Percentiles rank a stretch among this genome's conserved stretches.
Conservation (phyloP, 1,284 basidiomycete genomes). For the Mycena sp. region DNA sequence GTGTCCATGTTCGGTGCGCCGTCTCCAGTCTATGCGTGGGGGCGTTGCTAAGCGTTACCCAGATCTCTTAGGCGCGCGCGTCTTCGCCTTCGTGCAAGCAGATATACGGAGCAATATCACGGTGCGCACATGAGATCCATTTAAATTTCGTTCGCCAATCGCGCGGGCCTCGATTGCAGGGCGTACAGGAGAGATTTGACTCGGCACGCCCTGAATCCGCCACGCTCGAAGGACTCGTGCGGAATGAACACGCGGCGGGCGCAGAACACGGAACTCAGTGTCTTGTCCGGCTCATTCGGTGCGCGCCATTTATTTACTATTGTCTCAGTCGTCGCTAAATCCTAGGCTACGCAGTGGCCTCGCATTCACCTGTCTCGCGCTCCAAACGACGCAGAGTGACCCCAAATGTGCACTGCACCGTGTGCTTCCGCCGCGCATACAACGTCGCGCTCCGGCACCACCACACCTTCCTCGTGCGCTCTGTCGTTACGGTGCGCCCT, state of each 20-base stretch:
- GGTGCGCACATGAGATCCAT: slow-evolving; percentile 53
- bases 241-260: too few species aligned
- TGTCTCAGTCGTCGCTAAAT: slow-evolving; percentile 59
- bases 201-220: too few species aligned
- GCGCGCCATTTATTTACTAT: slow-evolving; percentile 37
- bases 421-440: too few species aligned
- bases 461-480: too few species aligned
- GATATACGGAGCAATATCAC: slow-evolving; percentile 92
- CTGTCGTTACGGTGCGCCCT: too few species aligned
- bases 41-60: slow-evolving; percentile 83
- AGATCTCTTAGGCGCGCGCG: slow-evolving; percentile 90
- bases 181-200: slow-evolving; percentile 82
- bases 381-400: slow-evolving; percentile 82
- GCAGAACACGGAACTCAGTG: slow-evolving; percentile 61
- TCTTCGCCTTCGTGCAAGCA: slow-evolving; percentile 91
- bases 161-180: slow-evolving; percentile 61
- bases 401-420: slow-evolving; percentile 76
- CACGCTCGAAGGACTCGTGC: too few species aligned
- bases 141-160: not conserved
- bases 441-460: too few species aligned
- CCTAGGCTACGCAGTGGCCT: slow-evolving; percentile 81
- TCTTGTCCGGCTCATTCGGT: slow-evolving; percentile 87
- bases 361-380: slow-evolving; percentile 83
- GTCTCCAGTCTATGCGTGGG: too few species aligned
- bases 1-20: too few species aligned